Evolutionary conservation across 73 alveolate genomes (phyloP).

Genomic region (Tetrahymena malaccensis): DNA sequence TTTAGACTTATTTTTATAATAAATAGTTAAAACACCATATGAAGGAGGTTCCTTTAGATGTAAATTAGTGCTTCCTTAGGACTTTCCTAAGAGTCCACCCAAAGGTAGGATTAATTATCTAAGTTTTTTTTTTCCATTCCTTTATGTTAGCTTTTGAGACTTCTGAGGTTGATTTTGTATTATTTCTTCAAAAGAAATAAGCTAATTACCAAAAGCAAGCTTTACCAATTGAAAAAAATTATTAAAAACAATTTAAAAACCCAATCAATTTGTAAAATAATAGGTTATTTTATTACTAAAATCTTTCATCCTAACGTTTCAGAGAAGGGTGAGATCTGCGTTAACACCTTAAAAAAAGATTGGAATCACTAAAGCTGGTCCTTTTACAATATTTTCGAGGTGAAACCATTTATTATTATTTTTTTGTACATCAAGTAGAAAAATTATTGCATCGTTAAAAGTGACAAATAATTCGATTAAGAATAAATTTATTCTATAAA

Average conservation of each 20-base stretch:
- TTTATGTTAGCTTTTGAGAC: background rate
- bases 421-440: background rate
- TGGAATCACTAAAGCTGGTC: conserved; percentile 95
- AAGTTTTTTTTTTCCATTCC: background rate
- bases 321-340: conserved; percentile 95
- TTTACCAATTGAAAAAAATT: background rate
- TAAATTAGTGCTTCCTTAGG: conserved; percentile 72
- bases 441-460: background rate
- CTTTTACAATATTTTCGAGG: conserved; percentile 89
- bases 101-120: conserved; percentile 55
- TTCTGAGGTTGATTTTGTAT: background rate
- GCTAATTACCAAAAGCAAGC: background rate
- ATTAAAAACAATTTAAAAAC: background rate
- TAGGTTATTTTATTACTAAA: conserved; percentile 82
- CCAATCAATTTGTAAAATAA: background rate
- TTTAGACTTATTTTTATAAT: background rate
- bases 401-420: background rate
- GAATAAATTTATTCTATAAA: background rate
- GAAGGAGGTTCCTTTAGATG: conserved; percentile 93
- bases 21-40: conserved; percentile 77
- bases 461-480: background rate
- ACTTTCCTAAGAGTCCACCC: conserved; percentile 92
- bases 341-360: conserved; percentile 91
- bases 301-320: conserved; percentile 97
- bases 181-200: background rate